These are phyloP conservation scores for Pythium aquatile DNA, from an alignment of 352 stramenopile genomes.

Conservation along the genomic window DNA sequence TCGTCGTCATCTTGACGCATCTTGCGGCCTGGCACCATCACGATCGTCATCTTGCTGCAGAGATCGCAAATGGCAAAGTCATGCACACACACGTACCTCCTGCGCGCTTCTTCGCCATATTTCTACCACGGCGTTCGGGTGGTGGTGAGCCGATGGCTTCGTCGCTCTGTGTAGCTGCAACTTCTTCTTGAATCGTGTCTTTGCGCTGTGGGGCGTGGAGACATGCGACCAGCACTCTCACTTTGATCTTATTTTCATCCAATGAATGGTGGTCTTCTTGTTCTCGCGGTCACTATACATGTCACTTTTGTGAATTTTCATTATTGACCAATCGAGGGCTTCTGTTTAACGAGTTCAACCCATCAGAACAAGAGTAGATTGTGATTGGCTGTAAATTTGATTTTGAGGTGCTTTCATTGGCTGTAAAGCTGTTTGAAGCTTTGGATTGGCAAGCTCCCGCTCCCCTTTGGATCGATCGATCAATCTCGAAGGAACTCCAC, in stretches of 20 bases:
- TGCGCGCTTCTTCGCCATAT: slow-evolving; percentile 67
- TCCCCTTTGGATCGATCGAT: slow-evolving; percentile 6
- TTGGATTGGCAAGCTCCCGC: not conserved
- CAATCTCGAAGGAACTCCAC: slow-evolving; percentile 9
- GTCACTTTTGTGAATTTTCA: not conserved
- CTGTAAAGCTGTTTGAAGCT: slow-evolving; percentile 9
- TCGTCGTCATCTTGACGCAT: slow-evolving; percentile 73
- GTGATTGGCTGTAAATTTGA: not conserved
- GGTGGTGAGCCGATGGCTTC: not conserved
- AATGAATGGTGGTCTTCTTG: not conserved
- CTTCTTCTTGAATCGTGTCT: slow-evolving; percentile 18
- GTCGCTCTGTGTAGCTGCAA: slow-evolving; percentile 4
- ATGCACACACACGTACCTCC: slow-evolving; percentile 34
- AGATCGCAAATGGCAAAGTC: not conserved
- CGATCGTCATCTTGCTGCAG: not conserved
- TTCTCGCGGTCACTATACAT: slow-evolving; percentile 4
- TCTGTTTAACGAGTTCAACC: slow-evolving; percentile 4
- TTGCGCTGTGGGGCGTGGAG: not conserved
- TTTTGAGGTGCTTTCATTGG: slow-evolving; percentile 7
- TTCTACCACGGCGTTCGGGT: not conserved
- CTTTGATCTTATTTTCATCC: not conserved
- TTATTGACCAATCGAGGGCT: not conserved
- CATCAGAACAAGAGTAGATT: not conserved
- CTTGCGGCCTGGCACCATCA: slow-evolving; percentile 33
- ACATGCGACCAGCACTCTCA: slow-evolving; percentile 5